Evolutionary conservation across 345 rosid genomes (phyloP).

Genomic region (Moringa oleifera): DNA sequence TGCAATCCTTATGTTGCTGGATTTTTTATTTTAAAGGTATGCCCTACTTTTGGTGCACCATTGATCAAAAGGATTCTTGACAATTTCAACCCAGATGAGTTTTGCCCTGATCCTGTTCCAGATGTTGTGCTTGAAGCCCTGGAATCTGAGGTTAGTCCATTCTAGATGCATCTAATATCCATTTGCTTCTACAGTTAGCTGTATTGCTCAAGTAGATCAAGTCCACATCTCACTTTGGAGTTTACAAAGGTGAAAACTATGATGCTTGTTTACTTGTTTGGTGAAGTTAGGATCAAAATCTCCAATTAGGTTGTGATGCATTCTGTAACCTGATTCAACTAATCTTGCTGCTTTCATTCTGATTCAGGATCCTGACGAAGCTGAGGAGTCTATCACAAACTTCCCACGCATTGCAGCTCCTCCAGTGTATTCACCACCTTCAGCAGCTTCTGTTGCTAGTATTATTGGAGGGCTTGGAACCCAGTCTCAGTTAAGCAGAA

Average conservation of each 20-base stretch:
- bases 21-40: slow-evolving; percentile 51
- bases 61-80: slow-evolving; percentile 77
- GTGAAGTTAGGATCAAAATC: background rate
- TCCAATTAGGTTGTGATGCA: too few species aligned
- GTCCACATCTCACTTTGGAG: too few species aligned
- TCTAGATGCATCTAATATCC: background rate
- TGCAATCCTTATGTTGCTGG: slow-evolving; percentile 6
- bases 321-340: too few species aligned
- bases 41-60: slow-evolving; percentile 69
- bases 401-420: slow-evolving; percentile 60
- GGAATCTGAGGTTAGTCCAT: slow-evolving; percentile 55
- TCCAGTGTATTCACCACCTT: slow-evolving; percentile 55
- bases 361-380: slow-evolving; percentile 42
- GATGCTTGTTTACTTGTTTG: too few species aligned
- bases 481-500: slow-evolving; percentile 43
- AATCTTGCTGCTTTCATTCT: slow-evolving; percentile 13
- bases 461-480: slow-evolving; percentile 39
- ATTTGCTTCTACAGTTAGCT: background rate
- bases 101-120: slow-evolving; percentile 91
- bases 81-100: slow-evolving; percentile 75
- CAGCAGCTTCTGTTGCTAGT: slow-evolving; percentile 39
- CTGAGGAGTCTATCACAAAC: slow-evolving; percentile 32
- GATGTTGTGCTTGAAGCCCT: slow-evolving; percentile 69
- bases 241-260: too few species aligned
- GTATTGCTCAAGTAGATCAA: too few species aligned